Conservation (phyloP, 2,329 filamentous ascomycete species). For the Exserohilum turcica region DNA sequence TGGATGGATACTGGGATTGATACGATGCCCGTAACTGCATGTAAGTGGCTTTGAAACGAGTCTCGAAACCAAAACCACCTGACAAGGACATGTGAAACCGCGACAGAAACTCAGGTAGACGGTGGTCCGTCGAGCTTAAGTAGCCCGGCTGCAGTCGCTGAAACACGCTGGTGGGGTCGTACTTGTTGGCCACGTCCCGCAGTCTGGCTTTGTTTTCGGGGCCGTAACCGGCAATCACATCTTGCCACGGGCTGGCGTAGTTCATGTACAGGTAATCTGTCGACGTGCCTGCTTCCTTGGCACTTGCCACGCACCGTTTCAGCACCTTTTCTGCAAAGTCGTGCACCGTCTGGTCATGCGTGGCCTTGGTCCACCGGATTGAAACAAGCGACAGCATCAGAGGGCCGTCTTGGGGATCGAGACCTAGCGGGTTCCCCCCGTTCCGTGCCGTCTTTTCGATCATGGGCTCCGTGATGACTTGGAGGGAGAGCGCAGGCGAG, state of each 20-base stretch:
- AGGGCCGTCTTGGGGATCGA: constrained; percentile 26
- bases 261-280: constrained; percentile 52
- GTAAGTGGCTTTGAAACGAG: too few relatives aligned
- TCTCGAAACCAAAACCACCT: too few relatives aligned
- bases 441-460: constrained; percentile 26
- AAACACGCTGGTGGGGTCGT: constrained; percentile 29
- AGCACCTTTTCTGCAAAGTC: constrained; percentile 23
- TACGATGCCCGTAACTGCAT: too few relatives aligned
- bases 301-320: constrained; percentile 12
- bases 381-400: constrained; percentile 24
- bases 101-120: neutral
- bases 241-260: constrained; percentile 52
- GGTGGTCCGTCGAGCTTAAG: constrained; percentile 30
- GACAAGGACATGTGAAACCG: neutral
- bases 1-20: too few relatives aligned
- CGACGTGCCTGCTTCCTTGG: constrained; percentile 10
- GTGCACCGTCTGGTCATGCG: constrained; percentile 33
- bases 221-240: constrained; percentile 52
- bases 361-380: constrained; percentile 25
- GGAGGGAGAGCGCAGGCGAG: constrained; percentile 28
- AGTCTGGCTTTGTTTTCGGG: constrained; percentile 39
- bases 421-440: constrained; percentile 41
- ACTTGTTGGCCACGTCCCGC: constrained; percentile 21
- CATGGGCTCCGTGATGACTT: constrained; percentile 33
- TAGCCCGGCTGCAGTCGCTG: constrained; percentile 25